Percentiles rank a stretch among this genome's conserved stretches.
Evolutionary conservation across 345 rosid genomes (phyloP).

Genomic region (Diplotaxis tenuifolia): DNA sequence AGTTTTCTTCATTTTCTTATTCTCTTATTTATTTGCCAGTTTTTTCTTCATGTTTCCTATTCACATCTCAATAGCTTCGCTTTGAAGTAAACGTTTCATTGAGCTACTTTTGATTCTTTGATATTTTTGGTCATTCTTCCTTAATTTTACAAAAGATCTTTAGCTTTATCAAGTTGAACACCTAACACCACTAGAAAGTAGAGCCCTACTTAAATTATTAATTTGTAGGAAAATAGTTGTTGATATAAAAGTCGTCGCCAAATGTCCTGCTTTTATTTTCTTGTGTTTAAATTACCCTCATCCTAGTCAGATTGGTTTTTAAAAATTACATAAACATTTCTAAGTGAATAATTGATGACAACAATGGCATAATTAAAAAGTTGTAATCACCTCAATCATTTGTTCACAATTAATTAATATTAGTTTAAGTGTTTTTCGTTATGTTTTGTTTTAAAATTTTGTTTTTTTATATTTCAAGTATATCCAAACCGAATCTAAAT

Average conservation of each 20-base stretch:
- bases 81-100: slow-evolving; percentile 14
- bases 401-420: too few species aligned
- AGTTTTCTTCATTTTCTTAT: not conserved
- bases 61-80: slow-evolving; percentile 23
- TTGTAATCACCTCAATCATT: too few species aligned
- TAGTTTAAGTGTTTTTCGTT: too few species aligned
- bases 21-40: not conserved
- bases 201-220: slow-evolving; percentile 9
- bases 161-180: slow-evolving; percentile 24
- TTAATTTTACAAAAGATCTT: slow-evolving; percentile 15
- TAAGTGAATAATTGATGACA: not conserved
- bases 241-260: not conserved
- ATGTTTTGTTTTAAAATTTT: too few species aligned
- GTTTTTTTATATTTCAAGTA: too few species aligned
- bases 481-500: too few species aligned
- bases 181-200: slow-evolving; percentile 21
- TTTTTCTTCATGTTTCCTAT: not conserved
- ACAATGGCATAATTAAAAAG: not conserved
- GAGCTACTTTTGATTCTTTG: not conserved
- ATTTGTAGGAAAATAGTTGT: not conserved
- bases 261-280: not conserved
- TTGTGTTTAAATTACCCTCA: not conserved
- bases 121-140: slow-evolving; percentile 7
- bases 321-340: not conserved
- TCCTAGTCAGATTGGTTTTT: not conserved